Conservation (phyloP, 495 filamentous ascomycete genomes). For the Antarctomyces pellizariae region DNA sequence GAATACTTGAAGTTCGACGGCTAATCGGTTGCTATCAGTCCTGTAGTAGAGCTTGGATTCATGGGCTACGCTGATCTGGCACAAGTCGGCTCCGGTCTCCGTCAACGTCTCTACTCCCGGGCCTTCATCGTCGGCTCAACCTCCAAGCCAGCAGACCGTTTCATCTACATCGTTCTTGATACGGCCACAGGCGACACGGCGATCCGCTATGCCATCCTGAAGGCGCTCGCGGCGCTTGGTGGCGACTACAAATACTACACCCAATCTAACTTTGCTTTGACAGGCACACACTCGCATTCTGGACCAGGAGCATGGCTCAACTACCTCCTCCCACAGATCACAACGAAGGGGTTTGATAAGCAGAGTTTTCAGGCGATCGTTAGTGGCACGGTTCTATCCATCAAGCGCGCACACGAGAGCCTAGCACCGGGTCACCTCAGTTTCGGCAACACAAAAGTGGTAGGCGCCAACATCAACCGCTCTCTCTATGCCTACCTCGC, state of each 20-base stretch:
- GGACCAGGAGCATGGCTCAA: conserved; percentile 90
- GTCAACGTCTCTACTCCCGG: conserved; percentile 73
- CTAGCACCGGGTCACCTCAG: conserved; percentile 47
- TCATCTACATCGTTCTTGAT: conserved; percentile 77
- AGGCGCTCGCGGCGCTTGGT: conserved; percentile 43
- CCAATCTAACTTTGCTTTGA: conserved; percentile 71
- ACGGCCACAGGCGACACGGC: conserved; percentile 82
- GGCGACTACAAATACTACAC: conserved; percentile 48
- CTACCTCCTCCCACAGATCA: conserved; percentile 86
- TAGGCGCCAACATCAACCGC: conserved; percentile 73
- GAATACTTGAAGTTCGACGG: conserved; percentile 2
- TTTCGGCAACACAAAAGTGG: conserved; percentile 47
- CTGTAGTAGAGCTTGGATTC: conserved; percentile 75
- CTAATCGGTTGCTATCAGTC: conserved; percentile 20
- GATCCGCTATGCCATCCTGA: conserved; percentile 60
- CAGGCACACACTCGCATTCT: conserved; percentile 83
- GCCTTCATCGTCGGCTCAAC: conserved; percentile 71
- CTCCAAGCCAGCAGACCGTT: conserved; percentile 40
- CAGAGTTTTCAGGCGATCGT: conserved; percentile 83
- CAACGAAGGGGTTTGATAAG: conserved; percentile 67
- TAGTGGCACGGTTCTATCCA: conserved; percentile 61
- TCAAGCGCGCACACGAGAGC: conserved; percentile 58
- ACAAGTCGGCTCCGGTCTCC: conserved; percentile 68
- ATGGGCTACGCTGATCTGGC: conserved; percentile 85
- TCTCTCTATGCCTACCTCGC: conserved; percentile 80